These are phyloP conservation scores for Mycosphaerella arachidis DNA, from an alignment of 2,329 filamentous ascomycete genomes.

Conservation along the genomic window DNA sequence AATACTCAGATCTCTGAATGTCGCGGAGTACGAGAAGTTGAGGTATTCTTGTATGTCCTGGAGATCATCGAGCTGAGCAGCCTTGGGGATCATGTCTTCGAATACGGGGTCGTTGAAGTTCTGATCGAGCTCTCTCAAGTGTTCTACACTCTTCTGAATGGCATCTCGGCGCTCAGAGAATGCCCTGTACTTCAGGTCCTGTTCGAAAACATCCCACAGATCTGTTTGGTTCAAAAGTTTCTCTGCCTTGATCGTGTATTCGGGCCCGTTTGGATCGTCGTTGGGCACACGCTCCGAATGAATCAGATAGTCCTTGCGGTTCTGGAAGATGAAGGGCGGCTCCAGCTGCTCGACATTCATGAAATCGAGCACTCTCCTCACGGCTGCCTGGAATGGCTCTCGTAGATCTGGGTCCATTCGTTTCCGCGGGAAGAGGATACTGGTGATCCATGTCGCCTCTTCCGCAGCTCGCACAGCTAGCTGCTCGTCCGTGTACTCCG, in stretches of 20 bases:
- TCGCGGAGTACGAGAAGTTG: conserved; percentile 83
- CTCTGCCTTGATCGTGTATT: conserved; percentile 71
- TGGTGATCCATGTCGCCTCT: conserved; percentile 87
- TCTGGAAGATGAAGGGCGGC: conserved; percentile 95
- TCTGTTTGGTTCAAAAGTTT: conserved; percentile 90
- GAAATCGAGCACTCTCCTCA: conserved; percentile 90
- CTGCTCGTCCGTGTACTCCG: conserved; percentile 76
- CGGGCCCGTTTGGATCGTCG: conserved; percentile 65
- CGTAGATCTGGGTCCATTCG: conserved; percentile 64
- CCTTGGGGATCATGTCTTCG: conserved; percentile 74
- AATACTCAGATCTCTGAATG: conserved; percentile 74
- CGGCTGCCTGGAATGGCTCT: conserved; percentile 77
- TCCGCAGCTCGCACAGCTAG: conserved; percentile 61
- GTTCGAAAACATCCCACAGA: conserved; percentile 89
- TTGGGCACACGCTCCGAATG: conserved; percentile 70
- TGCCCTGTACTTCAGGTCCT: conserved; percentile 91
- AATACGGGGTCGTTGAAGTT: conserved; percentile 69
- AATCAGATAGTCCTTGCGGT: conserved; percentile 95
- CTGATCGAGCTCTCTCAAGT: conserved; percentile 55
- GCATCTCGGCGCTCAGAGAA: conserved; percentile 87
- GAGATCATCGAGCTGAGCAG: conserved; percentile 86
- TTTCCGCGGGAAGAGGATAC: conserved; percentile 85
- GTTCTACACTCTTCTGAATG: conserved; percentile 73
- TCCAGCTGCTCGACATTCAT: conserved; percentile 93
- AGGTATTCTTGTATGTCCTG: conserved; percentile 96